These are phyloP conservation scores for Euphorbia neoarborescens DNA, from an alignment of 441 rosid species.

Conservation along the genomic window DNA sequence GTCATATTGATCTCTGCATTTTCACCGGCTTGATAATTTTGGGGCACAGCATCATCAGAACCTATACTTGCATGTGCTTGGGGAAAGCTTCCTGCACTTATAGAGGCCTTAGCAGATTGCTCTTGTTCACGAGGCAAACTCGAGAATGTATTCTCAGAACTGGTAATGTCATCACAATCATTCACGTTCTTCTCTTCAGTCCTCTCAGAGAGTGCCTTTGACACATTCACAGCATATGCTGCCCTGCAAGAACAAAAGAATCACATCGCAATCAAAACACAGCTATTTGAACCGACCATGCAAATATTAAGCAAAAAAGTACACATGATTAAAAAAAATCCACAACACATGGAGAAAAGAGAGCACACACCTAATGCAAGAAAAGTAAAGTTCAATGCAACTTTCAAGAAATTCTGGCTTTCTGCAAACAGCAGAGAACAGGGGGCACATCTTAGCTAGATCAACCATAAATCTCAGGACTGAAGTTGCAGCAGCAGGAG, in stretches of 20 bases:
- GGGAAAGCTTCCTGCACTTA: constrained; percentile 87
- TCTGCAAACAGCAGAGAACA: constrained; percentile 91
- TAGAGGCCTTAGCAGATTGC: constrained; percentile 75
- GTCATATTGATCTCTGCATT: constrained; percentile 39
- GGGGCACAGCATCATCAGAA: constrained; percentile 62
- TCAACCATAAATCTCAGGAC: constrained; percentile 99
- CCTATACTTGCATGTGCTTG: constrained; percentile 80
- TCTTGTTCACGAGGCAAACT: constrained; percentile 86
- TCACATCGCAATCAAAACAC: neutral
- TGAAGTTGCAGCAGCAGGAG: constrained; percentile 99
- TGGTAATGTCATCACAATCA: constrained; percentile 62
- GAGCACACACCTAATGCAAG: constrained; percentile 83
- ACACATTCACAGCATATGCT: constrained; percentile 83
- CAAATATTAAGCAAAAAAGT: neutral
- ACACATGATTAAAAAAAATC: neutral
- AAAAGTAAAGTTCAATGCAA: constrained; percentile 93
- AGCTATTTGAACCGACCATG: neutral
- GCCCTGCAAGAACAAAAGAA: constrained; percentile 54
- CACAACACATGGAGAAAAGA: constrained; percentile 12
- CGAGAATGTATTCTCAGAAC: constrained; percentile 81
- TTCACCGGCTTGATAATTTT: constrained; percentile 41
- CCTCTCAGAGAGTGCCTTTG: constrained; percentile 65
- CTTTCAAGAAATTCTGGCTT: constrained; percentile 86
- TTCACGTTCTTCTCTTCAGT: constrained; percentile 74
- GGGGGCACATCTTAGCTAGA: constrained; percentile 95